Evolutionary conservation across 2,329 filamentous ascomycete species (phyloP), one percentile per base, ranked within the genome.

Genomic region (Didymella arachidicola): DNA sequence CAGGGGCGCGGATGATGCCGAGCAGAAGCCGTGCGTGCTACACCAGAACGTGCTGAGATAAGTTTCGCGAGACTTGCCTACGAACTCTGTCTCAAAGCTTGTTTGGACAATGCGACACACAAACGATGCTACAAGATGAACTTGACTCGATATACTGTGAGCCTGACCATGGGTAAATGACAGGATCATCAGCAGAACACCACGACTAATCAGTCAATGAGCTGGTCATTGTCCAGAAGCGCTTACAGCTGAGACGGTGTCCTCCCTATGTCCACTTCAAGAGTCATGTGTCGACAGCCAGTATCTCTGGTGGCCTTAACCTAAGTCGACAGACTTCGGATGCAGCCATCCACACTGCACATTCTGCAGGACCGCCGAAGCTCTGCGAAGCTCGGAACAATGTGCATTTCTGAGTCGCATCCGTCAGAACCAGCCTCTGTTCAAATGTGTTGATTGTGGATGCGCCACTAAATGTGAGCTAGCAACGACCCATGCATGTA

Each of bases 1-100:
- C 52, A 60, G 57, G 57, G 57, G 57, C 32, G 47, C 57, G 45
- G 52, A 32, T 44, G 22, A 44, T 38, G 29, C 27, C 53, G 30
- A 29, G 22, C 22, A 19, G 27, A 29, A 43, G n/a, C 36, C 47
- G 43, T 55, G 42, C 47, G 29, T 42, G 27, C 41, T 50, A 46
- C 34, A 12, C 22, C 25, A n/a, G 4, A 42, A 45, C n/a, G 22
- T 47, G 18, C 16, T 52, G 18, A 22, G 22, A 43, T 26, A 27
- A 39, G 7, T 25, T 51, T 45, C 45, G 45, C 32, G 1, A 22
- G 12, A 54, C 27, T 22, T 50, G 45, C 45, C 56, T 25, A n/a
- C 10, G 25, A 14, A 48, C 27, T 30, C 11, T 41, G 14, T 18
- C 26, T 44, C 18, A 10, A 52, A 48, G 22, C 16, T 7, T 47